phyloP scores from a whole-genome alignment of 2,329 filamentous ascomycete genomes.

The Ophiostoma populinum region DNA sequence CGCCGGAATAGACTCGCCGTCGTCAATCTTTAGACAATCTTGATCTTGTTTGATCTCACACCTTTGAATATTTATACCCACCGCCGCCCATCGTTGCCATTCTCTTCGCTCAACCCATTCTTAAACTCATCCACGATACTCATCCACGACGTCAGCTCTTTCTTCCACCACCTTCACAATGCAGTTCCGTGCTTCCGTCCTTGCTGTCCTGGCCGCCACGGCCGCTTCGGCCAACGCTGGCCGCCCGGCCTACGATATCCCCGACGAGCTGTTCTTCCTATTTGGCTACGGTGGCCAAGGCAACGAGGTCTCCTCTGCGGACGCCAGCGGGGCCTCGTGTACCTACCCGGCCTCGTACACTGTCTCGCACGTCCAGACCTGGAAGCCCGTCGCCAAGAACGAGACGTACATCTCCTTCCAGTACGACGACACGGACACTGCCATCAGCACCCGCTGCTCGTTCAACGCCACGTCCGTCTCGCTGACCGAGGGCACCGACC shows the following conservation, averaged over 20 bases:
- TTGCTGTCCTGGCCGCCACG: neutral
- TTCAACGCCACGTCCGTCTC: slow-evolving; percentile 25
- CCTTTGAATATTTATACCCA: too few species aligned
- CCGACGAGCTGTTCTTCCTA: slow-evolving; percentile 4
- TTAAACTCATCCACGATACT: too few species aligned
- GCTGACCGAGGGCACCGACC: slow-evolving; percentile 14
- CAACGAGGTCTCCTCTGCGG: neutral
- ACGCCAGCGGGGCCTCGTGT: slow-evolving; percentile 3
- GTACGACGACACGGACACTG: slow-evolving; percentile 24
- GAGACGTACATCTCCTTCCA: slow-evolving; percentile 20
- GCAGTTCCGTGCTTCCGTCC: neutral
- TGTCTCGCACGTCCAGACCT: slow-evolving; percentile 21
- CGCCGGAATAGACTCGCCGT: too few species aligned
- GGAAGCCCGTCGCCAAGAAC: slow-evolving; percentile 17
- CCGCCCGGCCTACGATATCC: slow-evolving; percentile 4
- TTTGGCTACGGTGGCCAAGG: neutral
- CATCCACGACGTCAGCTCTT: neutral
- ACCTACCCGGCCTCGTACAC: slow-evolving; percentile 18
- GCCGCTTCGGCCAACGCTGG: neutral
- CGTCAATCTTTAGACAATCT: too few species aligned
- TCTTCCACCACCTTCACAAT: neutral
- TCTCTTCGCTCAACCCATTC: too few species aligned
- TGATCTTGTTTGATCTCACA: too few species aligned
- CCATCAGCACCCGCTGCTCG: slow-evolving; percentile 23
- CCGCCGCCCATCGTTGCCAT: too few species aligned